Conservation (phyloP, 768 basidiomycete species). For the Austroboletus eburneus region DNA sequence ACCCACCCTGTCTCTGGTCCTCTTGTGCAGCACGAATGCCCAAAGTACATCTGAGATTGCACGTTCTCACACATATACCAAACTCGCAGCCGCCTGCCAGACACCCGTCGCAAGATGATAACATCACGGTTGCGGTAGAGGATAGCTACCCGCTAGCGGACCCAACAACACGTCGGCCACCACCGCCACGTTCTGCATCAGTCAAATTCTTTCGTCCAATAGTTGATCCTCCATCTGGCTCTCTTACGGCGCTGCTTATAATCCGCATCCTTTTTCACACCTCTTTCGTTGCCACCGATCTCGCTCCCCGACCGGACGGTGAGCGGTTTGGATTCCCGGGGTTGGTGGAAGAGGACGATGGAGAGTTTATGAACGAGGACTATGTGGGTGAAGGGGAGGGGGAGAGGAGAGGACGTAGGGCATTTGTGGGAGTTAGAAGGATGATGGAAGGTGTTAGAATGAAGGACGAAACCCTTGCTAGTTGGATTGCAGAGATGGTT, state of each 20-base stretch:
- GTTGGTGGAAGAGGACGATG: constrained; percentile 73
- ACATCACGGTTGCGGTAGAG: constrained; percentile 60
- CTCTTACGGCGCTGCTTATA: constrained; percentile 77
- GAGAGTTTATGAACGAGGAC: constrained; percentile 41
- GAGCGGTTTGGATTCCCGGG: constrained; percentile 93
- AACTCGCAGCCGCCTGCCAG: constrained; percentile 49
- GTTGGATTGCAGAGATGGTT: constrained; percentile 60
- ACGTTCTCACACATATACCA: constrained; percentile 76
- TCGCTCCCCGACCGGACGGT: constrained; percentile 64
- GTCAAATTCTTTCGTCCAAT: constrained; percentile 58
- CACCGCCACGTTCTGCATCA: constrained; percentile 63
- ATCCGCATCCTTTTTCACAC: constrained; percentile 80
- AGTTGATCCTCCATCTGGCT: constrained; percentile 63
- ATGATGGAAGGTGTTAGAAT: constrained; percentile 64
- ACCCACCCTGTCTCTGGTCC: constrained; percentile 66
- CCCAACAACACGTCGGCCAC: constrained; percentile 65
- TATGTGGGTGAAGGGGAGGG: constrained; percentile 56
- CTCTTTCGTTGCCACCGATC: constrained; percentile 65
- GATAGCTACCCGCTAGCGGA: constrained; percentile 53
- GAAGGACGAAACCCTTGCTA: constrained; percentile 55
- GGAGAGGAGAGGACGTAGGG: constrained; percentile 64
- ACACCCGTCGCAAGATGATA: constrained; percentile 70
- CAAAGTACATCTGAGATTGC: constrained; percentile 53
- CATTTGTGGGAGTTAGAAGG: constrained; percentile 58
- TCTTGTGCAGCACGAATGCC: constrained; percentile 52